Evolutionary conservation across 2,329 filamentous ascomycete species (phyloP).

Genomic region (Pseudocercospora fijiensis): DNA sequence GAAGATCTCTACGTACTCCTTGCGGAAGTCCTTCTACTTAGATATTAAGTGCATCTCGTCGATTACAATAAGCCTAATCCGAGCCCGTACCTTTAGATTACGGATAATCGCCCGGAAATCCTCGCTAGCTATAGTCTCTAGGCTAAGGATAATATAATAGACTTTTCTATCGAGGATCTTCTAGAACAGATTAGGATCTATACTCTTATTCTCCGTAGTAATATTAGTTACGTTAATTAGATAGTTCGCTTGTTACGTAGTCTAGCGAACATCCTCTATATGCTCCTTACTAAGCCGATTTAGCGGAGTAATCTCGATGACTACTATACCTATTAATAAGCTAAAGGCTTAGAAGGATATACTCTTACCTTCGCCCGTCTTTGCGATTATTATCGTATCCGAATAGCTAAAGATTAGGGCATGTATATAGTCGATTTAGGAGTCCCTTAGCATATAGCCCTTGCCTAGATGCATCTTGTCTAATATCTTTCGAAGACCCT

Average conservation of each 20-base stretch:
- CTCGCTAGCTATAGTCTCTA: background rate
- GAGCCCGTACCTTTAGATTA: background rate
- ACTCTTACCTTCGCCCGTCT: background rate
- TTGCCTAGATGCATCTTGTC: background rate
- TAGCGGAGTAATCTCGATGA: background rate
- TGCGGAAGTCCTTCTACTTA: no score
- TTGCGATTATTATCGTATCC: background rate
- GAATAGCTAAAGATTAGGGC: background rate
- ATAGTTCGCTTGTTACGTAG: no score
- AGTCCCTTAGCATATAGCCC: background rate
- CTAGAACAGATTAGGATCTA: background rate
- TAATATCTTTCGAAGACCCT: no score
- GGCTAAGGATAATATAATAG: conserved; percentile 2
- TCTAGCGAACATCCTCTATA: background rate
- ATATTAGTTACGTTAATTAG: background rate
- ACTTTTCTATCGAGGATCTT: background rate
- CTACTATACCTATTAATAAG: no score
- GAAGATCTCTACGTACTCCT: no score
- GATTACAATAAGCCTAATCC: background rate
- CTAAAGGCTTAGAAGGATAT: background rate
- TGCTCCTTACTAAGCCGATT: background rate
- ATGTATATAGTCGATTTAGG: background rate
- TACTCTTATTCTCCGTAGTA: background rate
- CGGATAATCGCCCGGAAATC: background rate
- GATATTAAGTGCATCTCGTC: no score